Evolutionary conservation across 495 filamentous ascomycete species (phyloP), one percentile per base, ranked within the genome.

Genomic region (Amphirosellinia nigrospora): DNA sequence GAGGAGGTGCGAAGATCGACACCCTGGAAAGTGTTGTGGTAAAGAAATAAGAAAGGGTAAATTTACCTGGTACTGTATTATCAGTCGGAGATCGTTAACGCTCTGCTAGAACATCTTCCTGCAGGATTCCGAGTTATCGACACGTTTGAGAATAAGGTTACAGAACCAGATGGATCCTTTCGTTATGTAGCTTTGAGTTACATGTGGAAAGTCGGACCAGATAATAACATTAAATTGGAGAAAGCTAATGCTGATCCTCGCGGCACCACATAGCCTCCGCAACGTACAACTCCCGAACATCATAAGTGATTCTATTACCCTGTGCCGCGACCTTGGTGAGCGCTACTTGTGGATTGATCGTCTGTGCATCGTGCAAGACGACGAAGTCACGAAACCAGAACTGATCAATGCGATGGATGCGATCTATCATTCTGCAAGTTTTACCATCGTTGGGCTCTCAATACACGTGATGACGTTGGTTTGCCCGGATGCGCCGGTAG

Each of bases 341-440:
- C 68, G 69, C 16, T 83, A 80, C 50, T 70, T 83, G 10, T 83
- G 81, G 81, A 75, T 81, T 15, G 81, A 81, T 52, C 68, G 66
- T 13, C 64, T 82, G 21, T 80, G 79, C 58, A 82, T 81, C 34
- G 61, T 82, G 7, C 78, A 82, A 72, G 80, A 82, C 41, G 71
- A 79, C 43, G 66, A 70, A 6, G 58, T 66, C 32, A 72, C 76
- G 32, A 79, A 77, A 53, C 52, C 61, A 38, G 48, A 32, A 7
- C 68, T 79, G 39, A 72, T 77, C 8, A 66, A 46, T 10, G 59
- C 70, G 43, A 80, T 79, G 77, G 69, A 41, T 38, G 28, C 41
- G 1, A 75, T 74, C 32, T 78, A 79, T 55, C 55, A 60, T 19
- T 70, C 58, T 23, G 74, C 78, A 11, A 50, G 64, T 46, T 52